Evolutionary conservation across 2,329 filamentous ascomycete species (phyloP), one percentile per base, ranked within the genome.

Genomic region (Hansfordia pulvinata): DNA sequence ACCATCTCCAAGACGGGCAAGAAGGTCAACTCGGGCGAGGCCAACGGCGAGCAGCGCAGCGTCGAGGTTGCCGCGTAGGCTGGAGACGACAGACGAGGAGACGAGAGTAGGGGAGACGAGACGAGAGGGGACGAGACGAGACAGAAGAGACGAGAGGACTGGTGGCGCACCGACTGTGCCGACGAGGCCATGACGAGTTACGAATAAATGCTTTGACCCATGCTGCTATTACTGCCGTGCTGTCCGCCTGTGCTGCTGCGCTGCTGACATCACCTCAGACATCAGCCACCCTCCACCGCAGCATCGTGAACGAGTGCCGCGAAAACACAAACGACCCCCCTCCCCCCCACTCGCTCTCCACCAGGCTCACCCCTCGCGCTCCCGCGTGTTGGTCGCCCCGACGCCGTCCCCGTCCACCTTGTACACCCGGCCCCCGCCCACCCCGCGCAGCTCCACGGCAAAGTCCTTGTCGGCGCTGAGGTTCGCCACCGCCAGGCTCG

Each of bases 1-100:
- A 92, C 82, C 52, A 93, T 94, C 54, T 76, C 79, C 67, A 93
- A 93, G 74, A 93, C 86, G 9, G 86, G 86, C 46, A 94, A 94
- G 72, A 79, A 78, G 47, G 76, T 94, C 50, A 92, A 80, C 56
- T 74, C 66, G 16, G 80, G 68, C 40, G 70, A 74, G 60, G 76
- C 67, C 14, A 78, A 86, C 47, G 80, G 79, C 29, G 62, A 68
- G 32, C 48, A 50, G 30, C 56, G 58, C 50, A 64, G 63, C 34
- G 51, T 72, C 34, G 60, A 61, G 43, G 42, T 68, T 16, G 39
- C 52, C 16, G 52, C 53, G 17, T 44, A 44, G 20, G 29, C 21
- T 6, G 18, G 10, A 11, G 27, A 23, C 13, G 26, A 32, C 11
- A 20, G 9, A 6, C 8, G 8, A 28, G 11, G 12, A 12, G 8